Conservation (phyloP, 306 rosid genomes). For the Acacia crassicarpa region DNA sequence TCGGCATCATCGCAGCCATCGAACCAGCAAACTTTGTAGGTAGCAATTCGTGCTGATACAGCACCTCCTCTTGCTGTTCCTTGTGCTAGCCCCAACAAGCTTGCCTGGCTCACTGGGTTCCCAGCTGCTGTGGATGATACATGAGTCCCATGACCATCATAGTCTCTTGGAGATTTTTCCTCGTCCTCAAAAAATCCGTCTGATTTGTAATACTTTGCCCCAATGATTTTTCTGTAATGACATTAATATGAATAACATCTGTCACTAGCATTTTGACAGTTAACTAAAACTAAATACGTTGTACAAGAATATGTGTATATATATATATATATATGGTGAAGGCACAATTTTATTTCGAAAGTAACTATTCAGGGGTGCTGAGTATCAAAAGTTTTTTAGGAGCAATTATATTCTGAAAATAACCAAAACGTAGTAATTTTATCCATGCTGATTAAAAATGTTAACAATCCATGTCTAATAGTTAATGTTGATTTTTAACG, state of each 20-base stretch:
- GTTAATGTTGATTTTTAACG: too few relatives aligned
- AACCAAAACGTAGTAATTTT: too few relatives aligned
- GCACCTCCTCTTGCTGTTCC: neutral
- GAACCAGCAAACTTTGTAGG: neutral
- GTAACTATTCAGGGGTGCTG: too few relatives aligned
- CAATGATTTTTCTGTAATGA: constrained; percentile 48
- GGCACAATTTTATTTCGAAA: too few relatives aligned
- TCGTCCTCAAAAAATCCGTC: neutral
- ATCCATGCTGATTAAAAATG: too few relatives aligned
- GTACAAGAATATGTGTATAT: neutral
- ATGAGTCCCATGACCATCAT: neutral
- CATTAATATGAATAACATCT: neutral
- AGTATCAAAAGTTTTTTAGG: too few relatives aligned
- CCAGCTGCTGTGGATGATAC: neutral
- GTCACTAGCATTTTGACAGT: too few relatives aligned
- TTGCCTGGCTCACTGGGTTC: neutral
- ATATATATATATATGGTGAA: too few relatives aligned
- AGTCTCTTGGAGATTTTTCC: neutral
- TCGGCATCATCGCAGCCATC: neutral
- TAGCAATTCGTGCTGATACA: neutral
- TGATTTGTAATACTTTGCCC: constrained; percentile 41
- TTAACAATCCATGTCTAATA: too few relatives aligned
- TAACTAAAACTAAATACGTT: neutral
- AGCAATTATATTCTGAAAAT: too few relatives aligned
- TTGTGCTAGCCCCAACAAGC: neutral